A percentile compares a stretch with the other conserved stretches of the same genome.
phyloP scores from a whole-genome alignment of 208 protist genomes.

The Wallacemonas sp. region DNA sequence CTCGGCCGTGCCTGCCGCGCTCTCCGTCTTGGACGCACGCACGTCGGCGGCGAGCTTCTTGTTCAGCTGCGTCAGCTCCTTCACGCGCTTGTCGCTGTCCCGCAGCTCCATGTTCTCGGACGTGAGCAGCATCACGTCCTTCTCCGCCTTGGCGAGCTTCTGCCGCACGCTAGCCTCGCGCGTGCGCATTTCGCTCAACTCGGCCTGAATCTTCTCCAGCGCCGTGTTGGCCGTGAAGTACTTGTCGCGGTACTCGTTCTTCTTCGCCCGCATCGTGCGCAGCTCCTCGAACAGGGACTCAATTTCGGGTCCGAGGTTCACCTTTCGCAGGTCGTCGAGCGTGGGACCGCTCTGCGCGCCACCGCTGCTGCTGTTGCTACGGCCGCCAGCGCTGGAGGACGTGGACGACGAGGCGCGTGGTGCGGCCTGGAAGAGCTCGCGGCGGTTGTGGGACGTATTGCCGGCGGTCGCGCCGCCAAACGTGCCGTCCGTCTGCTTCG shows the following conservation, averaged over 20 bases:
- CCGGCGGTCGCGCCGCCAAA: constrained; percentile 8
- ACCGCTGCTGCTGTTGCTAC: constrained; percentile 1
- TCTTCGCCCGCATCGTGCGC: constrained; percentile 62
- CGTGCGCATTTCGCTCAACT: constrained; percentile 32
- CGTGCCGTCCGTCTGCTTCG: constrained; percentile 20
- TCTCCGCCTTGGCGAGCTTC: constrained; percentile 69
- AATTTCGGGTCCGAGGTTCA: constrained; percentile 88
- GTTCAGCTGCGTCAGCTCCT: constrained; percentile 51
- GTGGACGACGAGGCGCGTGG: constrained; percentile 12
- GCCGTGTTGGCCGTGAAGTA: constrained; percentile 35
- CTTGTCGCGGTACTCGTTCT: constrained; percentile 85
- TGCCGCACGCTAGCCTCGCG: constrained; percentile 57
- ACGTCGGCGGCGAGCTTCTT: constrained; percentile 41
- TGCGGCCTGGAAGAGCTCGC: constrained; percentile 6
- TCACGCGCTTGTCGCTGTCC: constrained; percentile 57
- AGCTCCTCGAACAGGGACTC: constrained; percentile 89
- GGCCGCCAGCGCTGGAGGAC: constrained; percentile 1
- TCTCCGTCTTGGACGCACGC: constrained; percentile 31
- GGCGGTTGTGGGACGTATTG: constrained; percentile 15
- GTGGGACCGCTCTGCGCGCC: constrained; percentile 41
- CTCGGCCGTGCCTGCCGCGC: constrained; percentile 23
- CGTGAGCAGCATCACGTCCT: constrained; percentile 85
- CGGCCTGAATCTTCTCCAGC: constrained; percentile 34
- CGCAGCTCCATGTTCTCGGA: constrained; percentile 86
- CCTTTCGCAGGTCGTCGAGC: constrained; percentile 79